phyloP scores from a whole-genome alignment of 805 yeast genomes.

The Dipodascopsis tothii region DNA sequence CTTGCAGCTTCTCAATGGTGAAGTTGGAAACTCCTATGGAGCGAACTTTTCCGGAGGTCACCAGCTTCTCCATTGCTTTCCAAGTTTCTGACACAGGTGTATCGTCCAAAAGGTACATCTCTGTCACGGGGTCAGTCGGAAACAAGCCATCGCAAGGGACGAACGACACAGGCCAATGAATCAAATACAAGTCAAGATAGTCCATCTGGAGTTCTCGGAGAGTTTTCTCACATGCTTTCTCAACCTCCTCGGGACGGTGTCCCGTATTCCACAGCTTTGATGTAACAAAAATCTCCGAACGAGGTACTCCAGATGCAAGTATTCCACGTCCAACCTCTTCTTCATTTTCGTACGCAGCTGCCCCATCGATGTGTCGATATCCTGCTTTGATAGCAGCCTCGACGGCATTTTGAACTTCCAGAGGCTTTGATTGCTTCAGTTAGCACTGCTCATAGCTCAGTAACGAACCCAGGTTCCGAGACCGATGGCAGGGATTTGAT shows the following conservation, averaged over 20 bases:
- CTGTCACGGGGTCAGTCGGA: constrained; percentile 26
- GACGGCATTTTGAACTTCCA: constrained; percentile 45
- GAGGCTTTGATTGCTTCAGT: constrained; percentile 44
- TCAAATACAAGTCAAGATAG: constrained; percentile 56
- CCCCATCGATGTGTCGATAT: constrained; percentile 66
- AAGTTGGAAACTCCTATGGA: constrained; percentile 76
- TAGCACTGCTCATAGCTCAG: too few relatives aligned
- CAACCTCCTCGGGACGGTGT: constrained; percentile 32
- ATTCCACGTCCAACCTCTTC: constrained; percentile 53
- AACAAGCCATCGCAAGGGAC: constrained; percentile 6
- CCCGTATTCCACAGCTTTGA: constrained; percentile 49
- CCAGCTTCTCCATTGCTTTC: constrained; percentile 54
- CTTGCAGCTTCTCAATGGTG: constrained; percentile 52
- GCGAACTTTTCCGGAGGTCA: constrained; percentile 46
- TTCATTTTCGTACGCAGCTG: constrained; percentile 60
- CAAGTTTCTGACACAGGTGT: constrained; percentile 40
- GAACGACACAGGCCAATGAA: constrained; percentile 55
- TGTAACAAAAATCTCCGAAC: constrained; percentile 52
- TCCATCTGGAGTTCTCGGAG: constrained; percentile 46
- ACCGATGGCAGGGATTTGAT: constrained; percentile 55
- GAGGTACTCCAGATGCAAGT: constrained; percentile 32
- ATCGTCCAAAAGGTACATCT: not conserved
- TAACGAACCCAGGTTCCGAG: constrained; percentile 63
- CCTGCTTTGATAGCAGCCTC: constrained; percentile 55
- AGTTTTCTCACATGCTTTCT: constrained; percentile 43